Evolutionary conservation across 306 rosid species (phyloP).

Genomic region (Rosa multiflora): DNA sequence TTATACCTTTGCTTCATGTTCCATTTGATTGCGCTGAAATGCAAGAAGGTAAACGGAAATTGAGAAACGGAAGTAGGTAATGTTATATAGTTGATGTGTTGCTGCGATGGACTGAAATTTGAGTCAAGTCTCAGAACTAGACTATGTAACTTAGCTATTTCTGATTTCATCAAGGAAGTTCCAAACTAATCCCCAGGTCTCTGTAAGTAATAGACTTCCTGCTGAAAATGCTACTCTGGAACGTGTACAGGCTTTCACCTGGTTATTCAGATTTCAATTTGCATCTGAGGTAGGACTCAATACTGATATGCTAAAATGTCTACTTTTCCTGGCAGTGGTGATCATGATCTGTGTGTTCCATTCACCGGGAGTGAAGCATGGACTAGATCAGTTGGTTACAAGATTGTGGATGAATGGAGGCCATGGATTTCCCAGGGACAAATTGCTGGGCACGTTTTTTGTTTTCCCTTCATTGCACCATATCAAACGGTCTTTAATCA

Average conservation of each 20-base stretch:
- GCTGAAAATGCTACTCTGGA: neutral
- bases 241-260: neutral
- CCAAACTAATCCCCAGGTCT: neutral
- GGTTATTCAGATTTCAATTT: neutral
- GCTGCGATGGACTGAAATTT: neutral
- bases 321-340: constrained; percentile 55
- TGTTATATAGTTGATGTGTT: neutral
- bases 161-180: neutral
- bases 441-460: constrained; percentile 67
- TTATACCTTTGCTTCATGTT: neutral
- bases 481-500: neutral
- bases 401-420: constrained; percentile 80
- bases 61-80: neutral
- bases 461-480: neutral
- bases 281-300: neutral
- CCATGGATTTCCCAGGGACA: constrained; percentile 76
- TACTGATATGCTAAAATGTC: neutral
- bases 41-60: neutral
- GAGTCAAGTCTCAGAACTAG: neutral
- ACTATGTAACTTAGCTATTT: neutral
- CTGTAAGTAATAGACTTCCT: neutral
- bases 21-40: neutral
- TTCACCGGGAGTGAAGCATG: constrained; percentile 83
- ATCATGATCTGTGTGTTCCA: constrained; percentile 96
- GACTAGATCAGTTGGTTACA: constrained; percentile 81